Evolutionary conservation across 768 basidiomycete genomes (phyloP).

Genomic region (Tulasnella sp.): DNA sequence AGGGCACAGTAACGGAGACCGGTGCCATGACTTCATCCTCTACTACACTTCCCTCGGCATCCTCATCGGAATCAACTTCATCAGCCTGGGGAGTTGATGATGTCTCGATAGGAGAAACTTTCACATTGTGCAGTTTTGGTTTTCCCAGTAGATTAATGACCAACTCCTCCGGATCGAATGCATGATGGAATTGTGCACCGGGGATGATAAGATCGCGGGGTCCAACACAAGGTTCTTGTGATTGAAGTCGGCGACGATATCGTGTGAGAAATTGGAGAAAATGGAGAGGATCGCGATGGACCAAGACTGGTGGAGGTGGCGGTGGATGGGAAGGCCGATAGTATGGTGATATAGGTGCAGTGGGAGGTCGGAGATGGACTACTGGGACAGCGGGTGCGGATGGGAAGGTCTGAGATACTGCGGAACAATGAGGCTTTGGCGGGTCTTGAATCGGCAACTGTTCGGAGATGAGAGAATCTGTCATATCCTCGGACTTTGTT

Average conservation of each 20-base stretch:
- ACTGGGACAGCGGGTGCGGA: too few species aligned
- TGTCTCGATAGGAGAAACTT: neutral
- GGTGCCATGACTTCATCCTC: too few species aligned
- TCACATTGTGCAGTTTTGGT: neutral
- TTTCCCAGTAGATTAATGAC: neutral
- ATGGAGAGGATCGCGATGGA: neutral
- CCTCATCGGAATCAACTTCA: neutral
- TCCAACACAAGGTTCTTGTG: neutral
- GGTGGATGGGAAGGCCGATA: slow-evolving; percentile 1
- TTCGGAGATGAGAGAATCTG: too few species aligned
- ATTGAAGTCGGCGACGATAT: neutral
- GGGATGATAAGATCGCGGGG: slow-evolving; percentile 8
- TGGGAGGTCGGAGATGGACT: neutral
- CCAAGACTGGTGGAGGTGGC: neutral
- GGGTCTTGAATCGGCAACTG: too few species aligned
- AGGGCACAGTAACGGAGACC: too few species aligned
- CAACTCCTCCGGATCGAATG: slow-evolving; percentile 5
- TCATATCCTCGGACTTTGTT: too few species aligned
- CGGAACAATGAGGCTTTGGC: too few species aligned
- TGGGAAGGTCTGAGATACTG: too few species aligned
- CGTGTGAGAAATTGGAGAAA: neutral
- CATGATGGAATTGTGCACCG: slow-evolving; percentile 2
- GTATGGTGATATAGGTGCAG: slow-evolving; percentile 1
- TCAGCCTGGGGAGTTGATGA: neutral
- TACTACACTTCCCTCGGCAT: neutral